phyloP scores from a whole-genome alignment of 768 basidiomycete genomes.

The Pholiota conissans region DNA sequence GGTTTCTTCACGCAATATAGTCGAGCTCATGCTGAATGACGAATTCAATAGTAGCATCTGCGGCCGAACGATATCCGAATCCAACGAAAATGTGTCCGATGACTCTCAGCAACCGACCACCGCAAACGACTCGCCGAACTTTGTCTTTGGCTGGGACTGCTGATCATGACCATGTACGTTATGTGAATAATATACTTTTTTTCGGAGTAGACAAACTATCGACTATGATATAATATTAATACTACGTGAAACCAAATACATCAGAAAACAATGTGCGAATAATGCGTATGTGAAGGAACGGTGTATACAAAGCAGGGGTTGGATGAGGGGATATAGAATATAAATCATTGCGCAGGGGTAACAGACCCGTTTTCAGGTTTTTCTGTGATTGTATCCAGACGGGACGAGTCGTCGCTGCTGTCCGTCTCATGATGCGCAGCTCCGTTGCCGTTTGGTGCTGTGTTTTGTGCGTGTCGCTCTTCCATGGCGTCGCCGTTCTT shows the following conservation, averaged over 20 bases:
- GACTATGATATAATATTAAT: conserved; percentile 16
- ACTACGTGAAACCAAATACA: conserved; percentile 13
- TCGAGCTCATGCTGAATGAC: conserved; percentile 75
- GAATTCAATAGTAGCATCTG: conserved; percentile 75
- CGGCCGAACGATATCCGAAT: conserved; percentile 30
- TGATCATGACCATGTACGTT: conserved; percentile 30
- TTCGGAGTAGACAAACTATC: conserved; percentile 8
- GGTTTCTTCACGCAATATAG: conserved; percentile 77
- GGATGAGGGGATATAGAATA: not conserved
- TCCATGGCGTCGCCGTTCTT: conserved; percentile 35
- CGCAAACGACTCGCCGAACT: conserved; percentile 29
- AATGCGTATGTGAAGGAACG: conserved; percentile 1
- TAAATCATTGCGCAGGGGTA: conserved; percentile 4
- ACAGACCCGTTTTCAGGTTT: conserved; percentile 27
- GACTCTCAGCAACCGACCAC: not conserved
- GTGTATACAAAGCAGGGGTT: conserved; percentile 2
- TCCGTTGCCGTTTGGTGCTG: conserved; percentile 7
- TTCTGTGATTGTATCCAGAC: conserved; percentile 25
- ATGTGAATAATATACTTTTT: not conserved
- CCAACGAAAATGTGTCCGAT: conserved; percentile 3
- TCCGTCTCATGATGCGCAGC: conserved; percentile 3
- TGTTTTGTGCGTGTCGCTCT: conserved; percentile 18
- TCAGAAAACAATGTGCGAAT: conserved; percentile 1
- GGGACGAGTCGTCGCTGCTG: not conserved
- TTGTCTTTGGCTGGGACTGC: conserved; percentile 80